Base-by-base conservation (phyloP, 2,329 filamentous ascomycete species). In the Diaporthe amygdali region DNA sequence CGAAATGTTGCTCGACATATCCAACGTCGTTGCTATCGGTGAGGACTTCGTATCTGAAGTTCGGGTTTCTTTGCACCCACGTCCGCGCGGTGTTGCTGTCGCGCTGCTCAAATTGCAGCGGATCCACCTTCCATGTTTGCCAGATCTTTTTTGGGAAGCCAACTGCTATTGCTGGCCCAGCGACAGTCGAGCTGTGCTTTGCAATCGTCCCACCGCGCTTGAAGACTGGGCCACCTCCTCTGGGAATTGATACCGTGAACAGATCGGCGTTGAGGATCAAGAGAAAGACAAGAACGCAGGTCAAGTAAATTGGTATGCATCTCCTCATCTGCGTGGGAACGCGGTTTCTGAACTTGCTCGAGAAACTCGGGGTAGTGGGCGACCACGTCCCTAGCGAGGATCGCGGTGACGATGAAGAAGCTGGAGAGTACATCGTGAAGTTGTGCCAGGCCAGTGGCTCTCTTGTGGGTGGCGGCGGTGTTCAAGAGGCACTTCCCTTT, bases 61-160 rank as follows among this genome's bases (percentile, higher is more conserved):
- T 84, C 0, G 91, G 91, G 75, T 94, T 94, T 80, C 90, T 92
- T 27, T 82, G 80, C 0, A 88, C 84, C 92, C 92, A 94, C 2
- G 90, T 90, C 74, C 86, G 86, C 12, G 92, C 91, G 0, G 85
- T 84, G 30, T 85, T 81, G 39, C 88, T 82, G 76, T 94, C 91
- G 66, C 89, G 85, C 76, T 90, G 86, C 73, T 92, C 91, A 76
- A 93, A 93, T 2, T 84, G 84, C 41, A 93, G 82, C 2, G 92
- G 90, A 73, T 91, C 87, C 34, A 91, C 87, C 79, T 93, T 94
- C 92, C 92, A 94, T 0, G 90, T 92, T 80, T 94, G 92, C 92
- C 92, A 94, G 74, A 94, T 92, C 80, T 94, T 94, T 69, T 86
- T 85, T 7, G 87, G 92, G 75, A 90, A 94, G 12, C 70, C 70